Evolutionary conservation across 306 rosid genomes (phyloP).

Genomic region (Malus sylvestris): DNA sequence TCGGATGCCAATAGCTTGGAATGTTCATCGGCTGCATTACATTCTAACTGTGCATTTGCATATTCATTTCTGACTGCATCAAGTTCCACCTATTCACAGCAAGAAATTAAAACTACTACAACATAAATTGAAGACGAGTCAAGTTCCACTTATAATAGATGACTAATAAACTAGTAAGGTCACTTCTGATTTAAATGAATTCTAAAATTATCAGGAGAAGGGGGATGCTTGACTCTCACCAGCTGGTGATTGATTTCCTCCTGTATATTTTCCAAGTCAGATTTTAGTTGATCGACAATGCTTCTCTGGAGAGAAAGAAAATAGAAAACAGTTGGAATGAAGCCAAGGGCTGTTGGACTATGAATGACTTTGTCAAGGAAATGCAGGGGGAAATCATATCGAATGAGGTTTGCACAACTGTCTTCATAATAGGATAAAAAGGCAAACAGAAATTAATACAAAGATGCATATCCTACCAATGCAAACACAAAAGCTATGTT

Average conservation of each 20-base stretch:
- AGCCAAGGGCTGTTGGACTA: not conserved
- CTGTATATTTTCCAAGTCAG: conserved; percentile 71
- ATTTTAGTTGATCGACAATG: conserved; percentile 72
- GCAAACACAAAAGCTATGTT: not conserved
- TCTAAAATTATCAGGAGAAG: not conserved
- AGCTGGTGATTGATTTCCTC: conserved; percentile 65
- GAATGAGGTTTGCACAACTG: not conserved
- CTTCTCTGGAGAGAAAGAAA: conserved; percentile 50
- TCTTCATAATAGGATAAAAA: not conserved
- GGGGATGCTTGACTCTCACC: conserved; percentile 45
- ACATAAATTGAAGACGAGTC: no score
- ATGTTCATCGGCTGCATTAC: conserved; percentile 95
- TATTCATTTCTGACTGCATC: conserved; percentile 66
- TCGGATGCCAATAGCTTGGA: conserved; percentile 94
- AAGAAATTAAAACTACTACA: not conserved
- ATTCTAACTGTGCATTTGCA: conserved; percentile 78
- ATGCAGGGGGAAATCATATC: not conserved
- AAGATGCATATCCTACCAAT: not conserved
- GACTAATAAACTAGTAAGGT: not conserved
- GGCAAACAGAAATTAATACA: not conserved
- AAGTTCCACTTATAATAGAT: not conserved
- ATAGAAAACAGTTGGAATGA: conserved; percentile 11
- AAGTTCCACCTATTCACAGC: conserved; percentile 58
- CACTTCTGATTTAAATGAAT: not conserved
- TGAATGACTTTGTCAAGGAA: not conserved